Conservation (phyloP, 2,329 filamentous ascomycete genomes). For the Colletotrichum camelliae region DNA sequence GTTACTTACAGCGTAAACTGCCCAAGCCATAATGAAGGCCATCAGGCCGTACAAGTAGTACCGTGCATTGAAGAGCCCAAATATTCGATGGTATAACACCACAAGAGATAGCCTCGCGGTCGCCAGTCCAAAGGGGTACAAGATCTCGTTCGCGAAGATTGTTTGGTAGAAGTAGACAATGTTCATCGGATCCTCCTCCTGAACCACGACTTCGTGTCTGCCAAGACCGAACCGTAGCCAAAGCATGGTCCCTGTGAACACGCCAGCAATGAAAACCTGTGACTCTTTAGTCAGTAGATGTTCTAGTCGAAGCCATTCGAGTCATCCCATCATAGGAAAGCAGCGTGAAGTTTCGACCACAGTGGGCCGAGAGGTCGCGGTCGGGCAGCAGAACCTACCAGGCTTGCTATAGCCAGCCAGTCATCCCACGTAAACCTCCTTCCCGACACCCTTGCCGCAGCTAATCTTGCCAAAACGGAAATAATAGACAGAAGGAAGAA, state of each 20-base stretch:
- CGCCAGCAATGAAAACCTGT: background rate
- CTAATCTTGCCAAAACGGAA: background rate
- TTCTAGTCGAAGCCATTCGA: background rate
- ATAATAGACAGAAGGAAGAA: slow-evolving; percentile 6
- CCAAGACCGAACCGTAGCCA: slow-evolving; percentile 15
- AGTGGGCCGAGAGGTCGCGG: no score
- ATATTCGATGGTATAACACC: slow-evolving; percentile 9
- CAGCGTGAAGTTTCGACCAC: background rate
- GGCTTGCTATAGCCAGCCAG: background rate
- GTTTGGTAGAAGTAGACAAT: slow-evolving; percentile 4
- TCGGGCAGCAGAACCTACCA: background rate
- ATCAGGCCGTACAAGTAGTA: slow-evolving; percentile 4
- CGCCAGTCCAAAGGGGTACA: slow-evolving; percentile 2
- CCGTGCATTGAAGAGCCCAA: slow-evolving; percentile 9
- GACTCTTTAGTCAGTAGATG: background rate
- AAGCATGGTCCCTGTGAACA: slow-evolving; percentile 12
- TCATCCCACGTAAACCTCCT: slow-evolving; percentile 7
- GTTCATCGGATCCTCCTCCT: slow-evolving; percentile 10
- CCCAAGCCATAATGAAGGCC: slow-evolving; percentile 11
- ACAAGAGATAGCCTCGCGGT: slow-evolving; percentile 7
- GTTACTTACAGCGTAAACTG: slow-evolving; percentile 7
- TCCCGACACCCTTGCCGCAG: background rate
- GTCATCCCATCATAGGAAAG: background rate
- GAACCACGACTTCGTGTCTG: background rate
- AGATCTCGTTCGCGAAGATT: slow-evolving; percentile 14